phyloP scores from a whole-genome alignment of 2,329 filamentous ascomycete species.

The Epichloe hybrida region DNA sequence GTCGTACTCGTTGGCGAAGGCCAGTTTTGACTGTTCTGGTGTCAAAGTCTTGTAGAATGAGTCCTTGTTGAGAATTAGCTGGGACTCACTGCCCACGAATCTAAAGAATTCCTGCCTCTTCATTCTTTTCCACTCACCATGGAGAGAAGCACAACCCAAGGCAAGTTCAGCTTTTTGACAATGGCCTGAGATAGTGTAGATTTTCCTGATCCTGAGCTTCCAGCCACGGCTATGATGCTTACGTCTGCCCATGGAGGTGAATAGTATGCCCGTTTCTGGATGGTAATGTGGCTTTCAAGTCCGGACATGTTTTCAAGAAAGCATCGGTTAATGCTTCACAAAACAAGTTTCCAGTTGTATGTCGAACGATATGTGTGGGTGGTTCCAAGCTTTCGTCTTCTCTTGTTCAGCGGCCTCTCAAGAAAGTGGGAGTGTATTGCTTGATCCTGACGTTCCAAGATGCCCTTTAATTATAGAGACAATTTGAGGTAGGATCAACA shows the following conservation, averaged over 20 bases:
- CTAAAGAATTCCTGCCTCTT: neutral
- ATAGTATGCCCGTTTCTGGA: slow-evolving; percentile 58
- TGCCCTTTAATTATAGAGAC: neutral
- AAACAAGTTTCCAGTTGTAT: neutral
- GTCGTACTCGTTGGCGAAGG: slow-evolving; percentile 86
- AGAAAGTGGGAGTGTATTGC: neutral
- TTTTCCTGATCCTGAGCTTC: slow-evolving; percentile 88
- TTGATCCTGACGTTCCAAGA: neutral
- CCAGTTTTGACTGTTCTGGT: slow-evolving; percentile 61
- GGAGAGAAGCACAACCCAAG: slow-evolving; percentile 95
- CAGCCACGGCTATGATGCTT: slow-evolving; percentile 91
- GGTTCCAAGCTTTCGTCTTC: neutral
- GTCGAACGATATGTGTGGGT: neutral
- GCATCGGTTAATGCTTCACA: neutral
- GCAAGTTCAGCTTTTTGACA: slow-evolving; percentile 75
- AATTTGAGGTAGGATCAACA: neutral
- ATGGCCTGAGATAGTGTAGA: slow-evolving; percentile 89
- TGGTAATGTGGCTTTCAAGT: slow-evolving; percentile 30
- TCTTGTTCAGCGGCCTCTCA: neutral
- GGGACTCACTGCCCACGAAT: neutral
- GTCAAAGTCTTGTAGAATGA: slow-evolving; percentile 92
- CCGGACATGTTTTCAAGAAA: slow-evolving; percentile 14
- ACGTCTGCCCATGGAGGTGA: slow-evolving; percentile 92
- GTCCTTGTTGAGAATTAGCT: slow-evolving; percentile 45
- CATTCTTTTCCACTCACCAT: slow-evolving; percentile 49